Conservation (phyloP, 2,329 filamentous ascomycete genomes). For the Neonectria magnoliae region DNA sequence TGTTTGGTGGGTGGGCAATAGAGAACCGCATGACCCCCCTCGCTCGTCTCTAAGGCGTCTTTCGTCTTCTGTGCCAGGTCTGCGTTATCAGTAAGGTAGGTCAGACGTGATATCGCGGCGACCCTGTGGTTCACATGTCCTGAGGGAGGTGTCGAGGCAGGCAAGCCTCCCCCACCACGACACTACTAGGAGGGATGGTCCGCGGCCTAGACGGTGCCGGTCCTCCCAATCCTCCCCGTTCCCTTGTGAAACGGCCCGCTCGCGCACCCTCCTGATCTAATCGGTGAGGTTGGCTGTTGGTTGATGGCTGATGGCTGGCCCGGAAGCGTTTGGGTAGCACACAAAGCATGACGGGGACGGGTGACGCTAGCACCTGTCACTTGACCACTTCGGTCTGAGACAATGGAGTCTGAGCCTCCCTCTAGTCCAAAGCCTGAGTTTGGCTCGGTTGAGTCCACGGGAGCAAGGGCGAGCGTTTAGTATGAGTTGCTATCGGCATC, state of each 20-base stretch:
- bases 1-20: constrained; percentile 32
- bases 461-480: constrained; percentile 1
- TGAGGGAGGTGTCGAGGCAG: constrained; percentile 9
- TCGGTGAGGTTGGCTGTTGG: constrained; percentile 25
- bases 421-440: constrained; percentile 13
- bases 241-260: constrained; percentile 43
- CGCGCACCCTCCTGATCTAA: constrained; percentile 36
- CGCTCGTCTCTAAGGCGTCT: constrained; percentile 3
- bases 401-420: constrained; percentile 22
- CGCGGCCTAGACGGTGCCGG: constrained; percentile 11
- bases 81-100: constrained; percentile 10
- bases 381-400: constrained; percentile 29
- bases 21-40: constrained; percentile 35
- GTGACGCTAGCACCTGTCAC: constrained; percentile 26
- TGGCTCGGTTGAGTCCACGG: neutral
- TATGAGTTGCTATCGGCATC: neutral
- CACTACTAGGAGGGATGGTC: constrained; percentile 6
- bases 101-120: constrained; percentile 10
- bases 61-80: constrained; percentile 5
- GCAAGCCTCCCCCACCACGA: constrained; percentile 2
- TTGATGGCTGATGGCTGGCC: constrained; percentile 28
- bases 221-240: constrained; percentile 22
- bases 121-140: constrained; percentile 19
- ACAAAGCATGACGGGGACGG: constrained; percentile 27
- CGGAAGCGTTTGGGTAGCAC: constrained; percentile 15